Conservation (phyloP, 441 rosid genomes). For the Kokia cookei region DNA sequence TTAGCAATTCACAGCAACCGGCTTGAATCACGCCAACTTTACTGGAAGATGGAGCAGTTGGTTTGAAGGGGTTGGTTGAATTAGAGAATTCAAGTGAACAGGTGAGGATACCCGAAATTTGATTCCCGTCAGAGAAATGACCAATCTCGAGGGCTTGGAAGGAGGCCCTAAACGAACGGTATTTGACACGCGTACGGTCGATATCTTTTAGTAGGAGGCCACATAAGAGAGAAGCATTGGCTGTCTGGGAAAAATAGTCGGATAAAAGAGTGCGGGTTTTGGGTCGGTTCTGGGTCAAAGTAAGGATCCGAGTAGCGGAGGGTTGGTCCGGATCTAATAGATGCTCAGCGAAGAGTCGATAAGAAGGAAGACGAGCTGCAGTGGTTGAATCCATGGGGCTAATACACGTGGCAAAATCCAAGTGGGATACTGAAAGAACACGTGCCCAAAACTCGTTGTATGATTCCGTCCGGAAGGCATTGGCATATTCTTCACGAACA, state of each 20-base stretch:
- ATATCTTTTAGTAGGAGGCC: conserved; percentile 42
- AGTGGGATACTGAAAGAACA: conserved; percentile 24
- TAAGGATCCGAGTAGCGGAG: conserved; percentile 31
- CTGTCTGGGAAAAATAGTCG: conserved; percentile 51
- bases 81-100: conserved; percentile 23
- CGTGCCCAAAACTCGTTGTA: conserved; percentile 72
- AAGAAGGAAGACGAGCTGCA: conserved; percentile 69
- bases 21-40: conserved; percentile 37
- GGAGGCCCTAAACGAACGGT: conserved; percentile 23
- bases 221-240: conserved; percentile 51
- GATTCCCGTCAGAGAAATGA: neutral
- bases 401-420: conserved; percentile 8
- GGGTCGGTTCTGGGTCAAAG: conserved; percentile 14
- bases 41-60: conserved; percentile 16
- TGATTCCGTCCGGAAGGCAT: conserved; percentile 79
- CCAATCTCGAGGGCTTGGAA: conserved; percentile 13
- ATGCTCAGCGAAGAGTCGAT: conserved; percentile 62
- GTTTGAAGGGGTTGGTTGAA: conserved; percentile 27
- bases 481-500: conserved; percentile 73
- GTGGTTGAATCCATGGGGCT: conserved; percentile 36
- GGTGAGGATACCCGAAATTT: neutral
- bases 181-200: conserved; percentile 36
- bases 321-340: conserved; percentile 65
- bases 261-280: conserved; percentile 26
- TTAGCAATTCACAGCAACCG: conserved; percentile 34